These are phyloP conservation scores for Heliamphora pulchella DNA, from an alignment of 179 eudicot species.

Conservation along the genomic window DNA sequence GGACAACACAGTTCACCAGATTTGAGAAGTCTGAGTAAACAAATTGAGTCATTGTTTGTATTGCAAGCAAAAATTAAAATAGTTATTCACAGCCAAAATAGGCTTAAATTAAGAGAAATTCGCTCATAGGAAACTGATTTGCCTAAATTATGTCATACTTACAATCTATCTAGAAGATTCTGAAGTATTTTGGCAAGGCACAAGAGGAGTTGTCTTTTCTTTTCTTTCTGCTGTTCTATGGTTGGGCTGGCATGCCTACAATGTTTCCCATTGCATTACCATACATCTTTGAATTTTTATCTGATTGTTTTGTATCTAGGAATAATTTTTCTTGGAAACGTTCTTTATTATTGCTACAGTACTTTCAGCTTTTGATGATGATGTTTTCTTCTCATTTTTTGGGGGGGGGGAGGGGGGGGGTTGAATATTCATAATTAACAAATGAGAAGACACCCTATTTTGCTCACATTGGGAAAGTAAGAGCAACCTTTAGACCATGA, in stretches of 20 bases:
- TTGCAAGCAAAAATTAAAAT: neutral
- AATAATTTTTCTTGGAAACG: neutral
- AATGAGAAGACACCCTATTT: neutral
- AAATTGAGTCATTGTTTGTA: neutral
- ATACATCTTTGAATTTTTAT: too few relatives aligned
- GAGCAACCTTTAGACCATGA: neutral
- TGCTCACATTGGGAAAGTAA: constrained; percentile 8
- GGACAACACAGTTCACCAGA: neutral
- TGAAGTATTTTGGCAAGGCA: too few relatives aligned
- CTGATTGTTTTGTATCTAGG: neutral
- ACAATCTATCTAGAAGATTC: too few relatives aligned
- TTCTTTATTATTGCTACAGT: neutral
- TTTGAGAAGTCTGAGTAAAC: neutral
- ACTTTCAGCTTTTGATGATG: neutral
- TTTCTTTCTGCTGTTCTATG: neutral
- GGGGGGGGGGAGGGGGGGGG: too few relatives aligned
- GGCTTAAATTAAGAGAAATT: too few relatives aligned
- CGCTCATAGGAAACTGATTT: too few relatives aligned
- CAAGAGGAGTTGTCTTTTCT: neutral
- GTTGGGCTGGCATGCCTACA: neutral
- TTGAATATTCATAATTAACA: too few relatives aligned
- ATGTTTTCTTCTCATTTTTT: neutral
- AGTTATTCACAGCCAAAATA: too few relatives aligned
- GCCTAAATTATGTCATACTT: too few relatives aligned
- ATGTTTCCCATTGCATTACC: too few relatives aligned